Evolutionary conservation across 2,329 filamentous ascomycete genomes (phyloP), one percentile per base, ranked within the genome.

Genomic region (Colletotrichum sp.): DNA sequence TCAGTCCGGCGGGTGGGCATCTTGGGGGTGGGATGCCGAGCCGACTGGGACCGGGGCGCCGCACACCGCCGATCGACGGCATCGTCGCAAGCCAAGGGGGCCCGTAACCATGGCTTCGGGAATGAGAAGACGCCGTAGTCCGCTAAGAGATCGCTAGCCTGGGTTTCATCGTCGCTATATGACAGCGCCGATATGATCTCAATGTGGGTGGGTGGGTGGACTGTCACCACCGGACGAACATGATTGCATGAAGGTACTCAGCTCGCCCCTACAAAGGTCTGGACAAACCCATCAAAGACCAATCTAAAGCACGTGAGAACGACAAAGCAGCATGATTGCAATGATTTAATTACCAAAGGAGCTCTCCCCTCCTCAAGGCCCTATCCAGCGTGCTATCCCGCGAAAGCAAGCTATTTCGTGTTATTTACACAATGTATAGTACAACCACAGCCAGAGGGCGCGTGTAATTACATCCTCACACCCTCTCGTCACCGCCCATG

Each of bases 401-500:
- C 21, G 34, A 15, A 15, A 60, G 48, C 55, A 65, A 26, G 18
- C 64, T 28, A 52, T 26, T 16, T 58, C 32, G 36, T 60, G 30
- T 62, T 52, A 43, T 38, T 38, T 65, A 75, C 52, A 69, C 67
- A 70, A 1, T 24, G 21, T 70, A 71, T 65, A 65, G 58, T 65
- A 48, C 60, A 52, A 60, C 48, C 60, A n/a, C 34, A 21, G 36
- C 66, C 36, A 13, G 26, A n/a, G 58, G 26, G 55, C 16, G 24
- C 5, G 12, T 10, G 34, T 58, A 21, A 66, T 75, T 71, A 75
- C 62, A 43, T 62, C 66, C 70, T 75, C 71, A 78, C 38, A 78
- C 24, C 56, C 73, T 80, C 64, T 84, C 83, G 18, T 85, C 83
- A n/a, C 83, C 82, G 15, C 79, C 81, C 28, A 79, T 78, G 77